Base-by-base conservation (phyloP, 495 filamentous ascomycete species). In the Apiosordaria backusii region DNA sequence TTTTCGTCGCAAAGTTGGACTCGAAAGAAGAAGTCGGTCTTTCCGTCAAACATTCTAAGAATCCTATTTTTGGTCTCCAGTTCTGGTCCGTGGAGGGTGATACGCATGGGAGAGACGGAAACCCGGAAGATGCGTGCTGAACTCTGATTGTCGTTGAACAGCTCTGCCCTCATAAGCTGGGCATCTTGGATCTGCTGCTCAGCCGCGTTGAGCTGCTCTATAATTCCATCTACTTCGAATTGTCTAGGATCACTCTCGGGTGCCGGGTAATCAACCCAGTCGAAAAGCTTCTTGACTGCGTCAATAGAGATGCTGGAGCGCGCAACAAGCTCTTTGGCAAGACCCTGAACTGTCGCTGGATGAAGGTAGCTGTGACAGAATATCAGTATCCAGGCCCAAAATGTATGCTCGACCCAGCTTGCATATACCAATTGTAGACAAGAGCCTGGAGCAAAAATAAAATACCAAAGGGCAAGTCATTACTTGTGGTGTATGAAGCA, bases 31-130 rank as follows among this genome's bases (percentile, higher is more conserved):
- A 85, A 84, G 19, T 89, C 85, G 3, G 79, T 81, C 65, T 89
- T 81, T 1, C 84, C 70, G 1, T 84, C 77, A 65, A 89, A 96
- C 61, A 87, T 88, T 29, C 92, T 83, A 4, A 96, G 78, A 2
- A 94, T 85, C 15, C 92, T 83, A 71, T 96, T 96, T 68, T 83
- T 87, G 3, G 82, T 79, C 76, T 93, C 92, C 1, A 83, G 74
- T 50, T 88, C 86, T 1, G 91, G 91, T 0, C 92, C 92, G 26
- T 84, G 82, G 18, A 93, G 80, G n/a, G 81, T 85, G 50, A 87
- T 83, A 1, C 87, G 83, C n/a, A 84, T 79, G 0, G 92, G 92
- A 0, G 89, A 91, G 26, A 93, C 83, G n/a, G 77, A 79, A 9
- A 82, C 86, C 26, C 86, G 84, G 62, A 88, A 84, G 45, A 92